Evolutionary conservation across 225 moss, liverwort and hornwort species (phyloP).

Genomic region (Sphagnum contortum): DNA sequence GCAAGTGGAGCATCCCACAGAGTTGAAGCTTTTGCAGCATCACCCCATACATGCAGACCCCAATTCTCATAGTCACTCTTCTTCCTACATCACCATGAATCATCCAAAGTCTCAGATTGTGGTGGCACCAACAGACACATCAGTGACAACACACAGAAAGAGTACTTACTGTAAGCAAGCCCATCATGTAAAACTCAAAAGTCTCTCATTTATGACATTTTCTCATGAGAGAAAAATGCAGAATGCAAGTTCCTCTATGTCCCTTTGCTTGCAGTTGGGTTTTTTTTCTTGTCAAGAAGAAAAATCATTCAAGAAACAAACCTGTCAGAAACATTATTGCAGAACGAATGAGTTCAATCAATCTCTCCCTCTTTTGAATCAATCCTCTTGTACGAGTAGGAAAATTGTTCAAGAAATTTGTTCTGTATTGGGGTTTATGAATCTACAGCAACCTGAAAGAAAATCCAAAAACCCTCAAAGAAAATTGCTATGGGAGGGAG

Average conservation of each 20-base stretch:
- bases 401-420: too few species aligned
- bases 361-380: too few species aligned
- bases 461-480: too few species aligned
- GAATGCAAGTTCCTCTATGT: background rate
- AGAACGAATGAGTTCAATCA: too few species aligned
- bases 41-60: conserved; percentile 88
- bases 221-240: background rate
- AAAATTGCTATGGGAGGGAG: background rate
- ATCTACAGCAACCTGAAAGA: too few species aligned
- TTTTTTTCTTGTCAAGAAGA: background rate
- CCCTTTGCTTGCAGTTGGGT: background rate
- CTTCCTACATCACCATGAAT: conserved; percentile 29
- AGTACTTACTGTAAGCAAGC: too few species aligned
- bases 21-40: conserved; percentile 25
- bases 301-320: too few species aligned
- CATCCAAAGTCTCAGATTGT: background rate
- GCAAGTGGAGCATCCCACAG: conserved; percentile 51
- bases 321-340: too few species aligned
- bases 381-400: too few species aligned
- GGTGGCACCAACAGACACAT: background rate
- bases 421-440: too few species aligned
- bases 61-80: conserved; percentile 55
- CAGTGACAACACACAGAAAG: too few species aligned
- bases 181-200: background rate
- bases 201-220: too few species aligned